A percentile compares a stretch with the other conserved stretches of the same genome.
Conservation (phyloP, 805 yeast species). For the Lipomyces anomalus region DNA sequence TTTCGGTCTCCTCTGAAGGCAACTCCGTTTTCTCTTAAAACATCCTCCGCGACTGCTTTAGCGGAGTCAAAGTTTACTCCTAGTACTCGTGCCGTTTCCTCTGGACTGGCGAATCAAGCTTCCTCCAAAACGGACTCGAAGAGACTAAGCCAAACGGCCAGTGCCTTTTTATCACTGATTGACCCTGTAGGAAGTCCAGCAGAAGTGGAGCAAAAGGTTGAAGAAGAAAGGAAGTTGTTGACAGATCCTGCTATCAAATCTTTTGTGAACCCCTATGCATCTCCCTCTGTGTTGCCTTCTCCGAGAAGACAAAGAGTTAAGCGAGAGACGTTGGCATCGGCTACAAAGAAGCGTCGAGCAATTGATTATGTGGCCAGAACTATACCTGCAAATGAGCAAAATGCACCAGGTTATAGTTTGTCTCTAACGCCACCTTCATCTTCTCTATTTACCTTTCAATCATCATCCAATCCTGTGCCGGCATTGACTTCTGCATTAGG, state of each 20-base stretch:
- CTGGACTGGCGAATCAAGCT: too few species aligned
- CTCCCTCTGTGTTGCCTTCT: conserved; percentile 10
- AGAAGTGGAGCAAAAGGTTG: conserved; percentile 17
- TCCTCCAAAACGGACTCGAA: too few species aligned
- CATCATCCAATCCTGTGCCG: conserved; percentile 9
- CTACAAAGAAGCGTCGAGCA: conserved; percentile 3
- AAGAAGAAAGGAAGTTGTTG: conserved; percentile 13
- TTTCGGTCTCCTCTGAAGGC: too few species aligned
- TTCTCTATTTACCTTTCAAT: conserved; percentile 11
- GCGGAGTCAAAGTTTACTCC: too few species aligned
- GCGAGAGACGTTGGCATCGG: conserved; percentile 9
- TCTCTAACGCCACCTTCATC: conserved; percentile 3
- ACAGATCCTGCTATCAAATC: conserved; percentile 27
- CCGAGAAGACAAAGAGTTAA: conserved; percentile 2
- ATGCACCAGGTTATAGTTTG: not conserved
- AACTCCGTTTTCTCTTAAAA: too few species aligned
- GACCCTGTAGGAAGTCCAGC: conserved; percentile 30
- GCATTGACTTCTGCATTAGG: not conserved
- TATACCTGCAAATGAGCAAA: conserved; percentile 12
- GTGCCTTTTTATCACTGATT: conserved; percentile 44
- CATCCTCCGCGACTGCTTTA: too few species aligned
- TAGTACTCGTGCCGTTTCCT: too few species aligned
- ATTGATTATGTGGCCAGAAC: conserved; percentile 18
- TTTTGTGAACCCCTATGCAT: conserved; percentile 43
- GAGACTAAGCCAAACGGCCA: conserved; percentile 46